These are phyloP conservation scores for Filobasidium wieringae DNA, from an alignment of 768 basidiomycete genomes.

Conservation along the genomic window DNA sequence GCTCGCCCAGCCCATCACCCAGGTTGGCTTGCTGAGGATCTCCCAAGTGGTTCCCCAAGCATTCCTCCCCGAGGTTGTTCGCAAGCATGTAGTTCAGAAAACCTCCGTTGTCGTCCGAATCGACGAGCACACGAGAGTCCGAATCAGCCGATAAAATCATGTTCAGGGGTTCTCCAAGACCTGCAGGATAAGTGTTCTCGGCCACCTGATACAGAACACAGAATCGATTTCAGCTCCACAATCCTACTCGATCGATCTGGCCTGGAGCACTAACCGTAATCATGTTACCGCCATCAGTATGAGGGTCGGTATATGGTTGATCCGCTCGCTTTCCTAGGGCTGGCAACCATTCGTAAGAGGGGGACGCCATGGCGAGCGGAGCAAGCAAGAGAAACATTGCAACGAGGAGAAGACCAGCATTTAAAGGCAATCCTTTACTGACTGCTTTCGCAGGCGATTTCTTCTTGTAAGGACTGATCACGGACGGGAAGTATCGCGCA, in stretches of 20 bases:
- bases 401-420: background rate
- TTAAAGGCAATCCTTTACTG: background rate
- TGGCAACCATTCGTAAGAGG: background rate
- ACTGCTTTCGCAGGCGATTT: background rate
- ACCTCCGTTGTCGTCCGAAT: conserved; percentile 54
- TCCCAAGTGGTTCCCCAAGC: conserved; percentile 69
- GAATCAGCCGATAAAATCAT: conserved; percentile 67
- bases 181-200: conserved; percentile 6
- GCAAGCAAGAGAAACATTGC: background rate
- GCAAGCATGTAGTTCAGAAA: conserved; percentile 67
- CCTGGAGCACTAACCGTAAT: background rate
- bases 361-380: background rate
- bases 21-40: conserved; percentile 59
- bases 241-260: background rate
- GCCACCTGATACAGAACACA: background rate
- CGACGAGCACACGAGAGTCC: conserved; percentile 52
- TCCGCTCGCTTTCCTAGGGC: background rate
- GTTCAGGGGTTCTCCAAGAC: conserved; percentile 78
- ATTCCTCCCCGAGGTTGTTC: conserved; percentile 57
- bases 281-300: background rate
- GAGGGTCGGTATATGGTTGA: background rate
- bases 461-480: background rate
- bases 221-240: background rate
- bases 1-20: conserved; percentile 65
- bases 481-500: background rate